Evolutionary conservation across 2,329 filamentous ascomycete species (phyloP), one percentile per base, ranked within the genome.

Genomic region (Diaporthe sp.): DNA sequence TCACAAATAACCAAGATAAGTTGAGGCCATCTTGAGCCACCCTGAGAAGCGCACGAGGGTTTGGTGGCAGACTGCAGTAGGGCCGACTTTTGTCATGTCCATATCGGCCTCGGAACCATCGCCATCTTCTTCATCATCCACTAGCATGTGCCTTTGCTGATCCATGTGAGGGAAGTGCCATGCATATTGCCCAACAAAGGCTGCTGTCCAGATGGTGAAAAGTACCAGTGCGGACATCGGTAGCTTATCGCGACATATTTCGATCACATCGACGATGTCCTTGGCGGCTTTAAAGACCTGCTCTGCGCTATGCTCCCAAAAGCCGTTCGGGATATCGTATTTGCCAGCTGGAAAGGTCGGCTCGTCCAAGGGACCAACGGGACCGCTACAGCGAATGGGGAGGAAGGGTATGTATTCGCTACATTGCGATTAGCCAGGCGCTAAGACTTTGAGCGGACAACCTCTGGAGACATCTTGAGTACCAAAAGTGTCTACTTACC

Each of bases 91-190:
- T 12, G 82, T 82, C n/a, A 83, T 78, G 39, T 84, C 82, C 5
- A 70, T 61, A 10, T 78, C 79, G 4, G 77, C 72, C 53, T 81
- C 79, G 0, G 76, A 76, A 8, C 72, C 74, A 46, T 79, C 76
- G 37, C 85, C 81, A 55, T 82, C 85, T 28, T 87, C 84, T 2
- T 84, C 77, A 58, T 79, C 79, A 1, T 84, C 78, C 65, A 79
- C 79, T 8, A 85, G 80, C 84, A 94, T 89, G 79, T 89, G 88
- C 4, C 85, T 83, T 15, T 89, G 84, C 1, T 85, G 86, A 78
- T 95, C 93, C 91, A 95, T 94, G 74, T 90, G 88, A 0, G 92
- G 91, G 74, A 94, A 95, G 79, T 92, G 90, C 59, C 88, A 86
- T 15, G 90, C 90, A 80, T 94, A 95, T 3, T 94, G 86, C 46